Evolutionary conservation across 495 filamentous ascomycete genomes (phyloP), one percentile per base, ranked within the genome.

Genomic region (Apiosordaria backusii): DNA sequence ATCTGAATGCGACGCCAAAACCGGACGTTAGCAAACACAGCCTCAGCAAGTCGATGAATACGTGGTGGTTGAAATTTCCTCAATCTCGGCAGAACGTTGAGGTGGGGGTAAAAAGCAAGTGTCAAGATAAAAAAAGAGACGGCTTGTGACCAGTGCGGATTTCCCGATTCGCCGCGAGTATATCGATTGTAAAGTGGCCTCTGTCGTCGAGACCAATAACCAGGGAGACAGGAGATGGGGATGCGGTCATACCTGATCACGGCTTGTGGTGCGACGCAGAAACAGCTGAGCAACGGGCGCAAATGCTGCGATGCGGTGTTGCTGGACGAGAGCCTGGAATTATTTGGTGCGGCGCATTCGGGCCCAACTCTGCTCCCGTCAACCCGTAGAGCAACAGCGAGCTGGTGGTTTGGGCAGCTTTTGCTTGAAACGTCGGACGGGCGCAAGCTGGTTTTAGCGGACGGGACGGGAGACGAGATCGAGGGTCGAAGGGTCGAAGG

Each of bases 161-260:
- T 60, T 71, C 68, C 66, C 70, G 68, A 74, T 72, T 71, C 72
- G 74, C 67, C 66, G 68, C 65, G 66, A 59, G 62, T 68, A 72
- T 66, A 72, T 61, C 63, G 70, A 68, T 55, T 60, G 53, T 62
- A 71, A 58, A 68, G 69, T 71, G 68, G n/a, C 23, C 52, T 55
- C 16, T 29, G 67, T 65, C 45, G 63, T 50, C 58, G 67, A 61
- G 59, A 40, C 65, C 65, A 67, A 70, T 72, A 35, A 63, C n/a
- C 58, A 60, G 29, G 52, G 58, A 40, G 24, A 59, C 21, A 45
- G 59, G 24, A 35, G 29, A 57, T 22, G 19, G 58, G 59, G 40
- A 50, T 22, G 22, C 62, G 22, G 65, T 65, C 72, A 67, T 74
- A 72, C 72, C 72, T 71, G 59, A 26, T 45, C 21, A 61, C 59